Conservation (phyloP, 108 stramenopile species). For the Cyclotella atomus region DNA sequence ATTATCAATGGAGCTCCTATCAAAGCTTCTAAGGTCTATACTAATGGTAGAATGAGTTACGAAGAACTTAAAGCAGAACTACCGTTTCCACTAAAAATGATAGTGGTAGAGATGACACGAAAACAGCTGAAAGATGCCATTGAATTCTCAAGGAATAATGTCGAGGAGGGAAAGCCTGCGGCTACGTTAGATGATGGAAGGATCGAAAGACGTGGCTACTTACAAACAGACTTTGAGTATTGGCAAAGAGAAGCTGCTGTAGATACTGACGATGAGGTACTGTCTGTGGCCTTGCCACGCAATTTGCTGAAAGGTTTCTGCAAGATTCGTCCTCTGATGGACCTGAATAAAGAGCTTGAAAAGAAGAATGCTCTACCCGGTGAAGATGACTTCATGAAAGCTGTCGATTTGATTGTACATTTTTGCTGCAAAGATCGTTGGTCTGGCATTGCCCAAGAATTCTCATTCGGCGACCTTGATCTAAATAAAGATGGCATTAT, state of each 20-base stretch:
- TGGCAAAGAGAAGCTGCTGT: constrained; percentile 19
- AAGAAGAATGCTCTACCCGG: constrained; percentile 52
- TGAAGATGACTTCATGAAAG: constrained; percentile 71
- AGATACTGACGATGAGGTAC: constrained; percentile 38
- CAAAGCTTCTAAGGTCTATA: constrained; percentile 61
- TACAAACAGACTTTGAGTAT: constrained; percentile 75
- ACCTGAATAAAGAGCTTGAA: constrained; percentile 59
- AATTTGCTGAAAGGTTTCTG: constrained; percentile 85
- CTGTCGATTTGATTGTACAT: constrained; percentile 66
- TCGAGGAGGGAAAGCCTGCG: constrained; percentile 53
- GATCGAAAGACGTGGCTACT: constrained; percentile 61
- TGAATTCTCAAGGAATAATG: constrained; percentile 59
- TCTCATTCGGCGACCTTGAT: constrained; percentile 70
- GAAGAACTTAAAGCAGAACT: constrained; percentile 73
- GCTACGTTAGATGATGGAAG: constrained; percentile 28
- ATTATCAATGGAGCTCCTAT: constrained; percentile 82
- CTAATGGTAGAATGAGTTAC: constrained; percentile 59
- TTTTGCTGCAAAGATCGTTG: constrained; percentile 70
- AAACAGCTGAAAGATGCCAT: constrained; percentile 64
- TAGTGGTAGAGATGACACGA: constrained; percentile 72
- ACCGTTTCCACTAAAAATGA: constrained; percentile 87
- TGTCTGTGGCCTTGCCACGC: constrained; percentile 73
- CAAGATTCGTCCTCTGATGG: constrained; percentile 76
- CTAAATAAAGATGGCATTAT: constrained; percentile 69
- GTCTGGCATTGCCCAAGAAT: constrained; percentile 39